Conservation (phyloP, 225 moss, liverwort and hornwort genomes). For the Pseudoscleropodium purum region DNA sequence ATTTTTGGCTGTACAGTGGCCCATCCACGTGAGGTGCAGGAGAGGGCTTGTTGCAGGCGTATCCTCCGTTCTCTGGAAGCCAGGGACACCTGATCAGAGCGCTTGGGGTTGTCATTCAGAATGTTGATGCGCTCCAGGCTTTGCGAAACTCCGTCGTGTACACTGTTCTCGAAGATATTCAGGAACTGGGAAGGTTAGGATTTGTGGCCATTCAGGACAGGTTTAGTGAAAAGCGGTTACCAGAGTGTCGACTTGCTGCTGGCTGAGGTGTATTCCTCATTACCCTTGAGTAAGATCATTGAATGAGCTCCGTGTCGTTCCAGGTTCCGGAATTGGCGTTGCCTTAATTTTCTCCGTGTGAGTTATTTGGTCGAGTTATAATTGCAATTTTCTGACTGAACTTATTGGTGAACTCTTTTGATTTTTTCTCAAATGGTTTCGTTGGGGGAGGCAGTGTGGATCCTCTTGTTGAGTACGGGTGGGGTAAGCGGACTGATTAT, state of each 20-base stretch:
- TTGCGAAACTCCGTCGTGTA: neutral
- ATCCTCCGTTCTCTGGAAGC: neutral
- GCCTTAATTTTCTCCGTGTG: neutral
- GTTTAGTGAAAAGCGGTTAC: neutral
- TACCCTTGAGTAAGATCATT: neutral
- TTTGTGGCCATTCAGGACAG: neutral
- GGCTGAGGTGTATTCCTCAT: neutral
- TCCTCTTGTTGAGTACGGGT: neutral
- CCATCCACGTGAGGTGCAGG: neutral
- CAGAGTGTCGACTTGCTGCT: neutral
- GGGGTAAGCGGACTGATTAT: neutral
- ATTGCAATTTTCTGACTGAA: neutral
- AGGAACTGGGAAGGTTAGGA: neutral
- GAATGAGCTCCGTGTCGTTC: neutral
- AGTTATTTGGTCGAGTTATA: neutral
- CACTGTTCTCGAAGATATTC: neutral
- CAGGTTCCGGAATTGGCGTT: neutral
- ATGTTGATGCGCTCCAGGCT: neutral
- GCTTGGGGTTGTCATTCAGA: neutral
- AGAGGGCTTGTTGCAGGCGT: neutral
- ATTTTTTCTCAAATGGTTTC: neutral
- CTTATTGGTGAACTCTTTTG: neutral
- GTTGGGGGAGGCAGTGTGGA: neutral
- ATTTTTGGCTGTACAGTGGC: conserved; percentile 30
- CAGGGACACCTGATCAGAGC: neutral